A percentile compares a stretch with the other conserved stretches of the same genome.
Evolutionary conservation across 1,284 basidiomycete genomes (phyloP).

Genomic region (Rugosomyces carneus): DNA sequence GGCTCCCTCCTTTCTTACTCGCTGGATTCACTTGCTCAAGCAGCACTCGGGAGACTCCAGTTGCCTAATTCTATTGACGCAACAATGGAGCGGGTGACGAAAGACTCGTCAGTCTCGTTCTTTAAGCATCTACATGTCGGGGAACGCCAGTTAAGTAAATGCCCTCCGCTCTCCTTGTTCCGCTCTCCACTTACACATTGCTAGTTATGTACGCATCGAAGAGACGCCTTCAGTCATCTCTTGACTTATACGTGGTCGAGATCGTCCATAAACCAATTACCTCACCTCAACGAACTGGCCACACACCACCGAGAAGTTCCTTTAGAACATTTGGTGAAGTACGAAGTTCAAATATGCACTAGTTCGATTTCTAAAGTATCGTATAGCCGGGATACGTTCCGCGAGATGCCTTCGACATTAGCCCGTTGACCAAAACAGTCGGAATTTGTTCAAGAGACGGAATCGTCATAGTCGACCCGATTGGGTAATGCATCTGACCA

Average conservation of each 20-base stretch:
- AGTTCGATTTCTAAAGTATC: not conserved
- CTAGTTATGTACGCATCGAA: constrained; percentile 66
- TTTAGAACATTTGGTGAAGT: constrained; percentile 55
- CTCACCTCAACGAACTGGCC: constrained; percentile 26
- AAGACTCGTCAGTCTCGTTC: constrained; percentile 48
- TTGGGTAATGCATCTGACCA: constrained; percentile 37
- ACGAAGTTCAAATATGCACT: constrained; percentile 7
- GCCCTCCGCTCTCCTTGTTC: not conserved
- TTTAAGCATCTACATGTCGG: constrained; percentile 50
- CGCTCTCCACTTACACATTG: not conserved
- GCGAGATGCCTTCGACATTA: constrained; percentile 56
- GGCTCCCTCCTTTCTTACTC: constrained; percentile 57
- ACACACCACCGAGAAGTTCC: constrained; percentile 11
- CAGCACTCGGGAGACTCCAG: constrained; percentile 43
- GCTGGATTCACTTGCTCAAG: constrained; percentile 58
- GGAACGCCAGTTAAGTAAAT: constrained; percentile 31
- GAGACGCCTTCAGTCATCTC: constrained; percentile 48
- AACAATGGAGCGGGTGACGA: constrained; percentile 50
- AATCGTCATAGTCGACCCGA: constrained; percentile 59
- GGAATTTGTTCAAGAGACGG: constrained; percentile 59
- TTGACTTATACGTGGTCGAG: constrained; percentile 38
- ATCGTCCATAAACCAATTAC: constrained; percentile 34
- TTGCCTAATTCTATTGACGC: constrained; percentile 39
- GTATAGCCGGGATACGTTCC: constrained; percentile 60
- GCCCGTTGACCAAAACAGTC: constrained; percentile 52